phyloP scores from a whole-genome alignment of 2,329 filamentous ascomycete species.

The Epichloe hybrida region DNA sequence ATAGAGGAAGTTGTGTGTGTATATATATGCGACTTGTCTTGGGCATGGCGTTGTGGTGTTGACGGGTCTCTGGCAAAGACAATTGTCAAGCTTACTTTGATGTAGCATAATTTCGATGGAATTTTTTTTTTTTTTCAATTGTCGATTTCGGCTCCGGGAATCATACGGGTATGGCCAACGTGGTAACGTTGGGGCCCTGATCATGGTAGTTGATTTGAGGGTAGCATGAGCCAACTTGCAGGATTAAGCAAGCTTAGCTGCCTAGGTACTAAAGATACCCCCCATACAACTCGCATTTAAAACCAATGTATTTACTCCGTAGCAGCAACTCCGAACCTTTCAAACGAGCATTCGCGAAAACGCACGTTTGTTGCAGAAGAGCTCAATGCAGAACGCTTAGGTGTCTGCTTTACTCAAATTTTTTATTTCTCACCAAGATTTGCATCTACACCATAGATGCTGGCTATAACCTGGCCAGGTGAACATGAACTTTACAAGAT shows the following conservation, averaged over 20 bases:
- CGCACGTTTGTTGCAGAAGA: too few species aligned
- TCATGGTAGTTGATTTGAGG: neutral
- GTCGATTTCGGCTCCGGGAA: neutral
- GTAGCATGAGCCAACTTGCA: neutral
- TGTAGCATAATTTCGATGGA: neutral
- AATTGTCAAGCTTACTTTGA: neutral
- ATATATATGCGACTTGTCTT: neutral
- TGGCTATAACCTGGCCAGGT: neutral
- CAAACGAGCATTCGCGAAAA: too few species aligned
- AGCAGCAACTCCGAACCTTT: too few species aligned
- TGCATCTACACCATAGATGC: too few species aligned
- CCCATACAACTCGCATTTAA: neutral
- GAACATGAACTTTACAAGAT: neutral
- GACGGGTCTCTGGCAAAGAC: neutral
- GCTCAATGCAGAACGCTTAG: too few species aligned
- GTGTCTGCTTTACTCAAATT: too few species aligned
- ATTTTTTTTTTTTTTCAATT: neutral
- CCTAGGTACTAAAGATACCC: neutral
- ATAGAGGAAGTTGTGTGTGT: neutral
- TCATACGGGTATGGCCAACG: neutral
- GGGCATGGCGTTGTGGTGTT: conserved; percentile 4
- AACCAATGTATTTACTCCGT: too few species aligned
- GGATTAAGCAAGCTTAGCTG: neutral
- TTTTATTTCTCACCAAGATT: too few species aligned
- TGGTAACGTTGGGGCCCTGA: neutral